Percentiles rank a stretch among this genome's conserved stretches.
These are phyloP conservation scores for Cladosporium sp. DNA, from an alignment of 2,329 filamentous ascomycete species.

Conservation along the genomic window DNA sequence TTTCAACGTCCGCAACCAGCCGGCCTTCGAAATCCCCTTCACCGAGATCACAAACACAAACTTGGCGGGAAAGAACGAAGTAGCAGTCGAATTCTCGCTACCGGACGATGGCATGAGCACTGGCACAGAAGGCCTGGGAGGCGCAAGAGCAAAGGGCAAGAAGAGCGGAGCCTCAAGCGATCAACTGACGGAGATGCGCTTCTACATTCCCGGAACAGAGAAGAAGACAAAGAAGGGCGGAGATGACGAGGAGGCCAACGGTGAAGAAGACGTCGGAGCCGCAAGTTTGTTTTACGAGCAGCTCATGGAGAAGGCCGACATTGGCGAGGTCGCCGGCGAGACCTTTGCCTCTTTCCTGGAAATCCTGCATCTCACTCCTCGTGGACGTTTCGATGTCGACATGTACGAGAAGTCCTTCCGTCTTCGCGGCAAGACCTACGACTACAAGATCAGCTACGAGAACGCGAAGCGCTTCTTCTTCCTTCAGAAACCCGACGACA, in stretches of 20 bases:
- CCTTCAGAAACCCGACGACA: conserved; percentile 95
- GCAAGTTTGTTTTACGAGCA: conserved; percentile 98
- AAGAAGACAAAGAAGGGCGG: conserved; percentile 70
- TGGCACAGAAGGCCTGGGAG: conserved; percentile 73
- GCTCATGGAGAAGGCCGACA: conserved; percentile 96
- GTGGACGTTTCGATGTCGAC: conserved; percentile 99
- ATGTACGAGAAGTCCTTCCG: conserved; percentile 99
- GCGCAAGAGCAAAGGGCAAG: conserved; percentile 74
- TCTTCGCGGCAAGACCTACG: conserved; percentile 96
- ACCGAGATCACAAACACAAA: conserved; percentile 98
- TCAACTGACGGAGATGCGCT: conserved; percentile 96
- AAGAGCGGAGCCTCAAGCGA: conserved; percentile 88
- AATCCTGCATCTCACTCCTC: conserved; percentile 92
- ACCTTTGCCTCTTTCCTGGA: conserved; percentile 97
- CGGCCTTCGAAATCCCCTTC: conserved; percentile 95
- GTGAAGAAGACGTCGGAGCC: conserved; percentile 81
- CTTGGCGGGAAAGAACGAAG: conserved; percentile 94
- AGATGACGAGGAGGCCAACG: conserved; percentile 59
- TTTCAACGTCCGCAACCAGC: conserved; percentile 96
- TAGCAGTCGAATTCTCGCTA: conserved; percentile 89
- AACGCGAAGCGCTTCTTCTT: conserved; percentile 99
- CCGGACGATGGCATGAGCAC: conserved; percentile 71
- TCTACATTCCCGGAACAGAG: conserved; percentile 93
- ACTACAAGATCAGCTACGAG: conserved; percentile 99
- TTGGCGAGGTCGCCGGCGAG: conserved; percentile 97